Conservation (phyloP, 2,329 filamentous ascomycete genomes). For the Chaetomiaceae sp. region DNA sequence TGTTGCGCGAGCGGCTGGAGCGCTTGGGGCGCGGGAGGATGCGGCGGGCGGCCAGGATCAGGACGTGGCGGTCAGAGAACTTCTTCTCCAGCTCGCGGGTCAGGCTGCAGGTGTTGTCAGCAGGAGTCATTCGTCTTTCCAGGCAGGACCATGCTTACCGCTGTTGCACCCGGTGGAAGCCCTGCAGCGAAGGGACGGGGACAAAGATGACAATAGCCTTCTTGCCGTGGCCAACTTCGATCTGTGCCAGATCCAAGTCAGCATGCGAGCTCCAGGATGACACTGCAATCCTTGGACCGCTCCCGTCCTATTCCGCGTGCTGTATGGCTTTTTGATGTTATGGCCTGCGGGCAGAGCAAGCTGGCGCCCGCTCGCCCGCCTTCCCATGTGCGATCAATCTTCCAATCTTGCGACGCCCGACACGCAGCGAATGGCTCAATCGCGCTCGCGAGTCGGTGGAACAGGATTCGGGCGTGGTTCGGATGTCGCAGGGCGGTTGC, state of each 20-base stretch:
- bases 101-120: slow-evolving; percentile 57
- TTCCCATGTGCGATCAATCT: slow-evolving; percentile 27
- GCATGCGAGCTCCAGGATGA: slow-evolving; percentile 70
- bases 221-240: slow-evolving; percentile 99
- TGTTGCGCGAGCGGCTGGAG: slow-evolving; percentile 92
- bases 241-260: slow-evolving; percentile 73
- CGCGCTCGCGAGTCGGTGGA: slow-evolving; percentile 33
- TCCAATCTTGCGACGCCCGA: slow-evolving; percentile 26
- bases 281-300: slow-evolving; percentile 61
- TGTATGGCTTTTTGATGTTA: slow-evolving; percentile 28
- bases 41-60: slow-evolving; percentile 97
- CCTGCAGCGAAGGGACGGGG: slow-evolving; percentile 95
- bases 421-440: slow-evolving; percentile 21
- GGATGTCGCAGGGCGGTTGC: slow-evolving; percentile 15
- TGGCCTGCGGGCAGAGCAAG: slow-evolving; percentile 22
- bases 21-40: slow-evolving; percentile 98
- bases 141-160: slow-evolving; percentile 61
- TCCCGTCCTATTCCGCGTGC: slow-evolving; percentile 65
- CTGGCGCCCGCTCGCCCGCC: slow-evolving; percentile 18
- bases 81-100: slow-evolving; percentile 99
- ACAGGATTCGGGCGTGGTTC: slow-evolving; percentile 40
- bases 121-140: neutral
- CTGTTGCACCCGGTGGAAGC: slow-evolving; percentile 99
- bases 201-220: slow-evolving; percentile 99
- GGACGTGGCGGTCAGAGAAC: slow-evolving; percentile 99